Evolutionary conservation across 1,284 basidiomycete genomes (phyloP), one percentile per base, ranked within the genome.

Genomic region (Porodaedalea pini): DNA sequence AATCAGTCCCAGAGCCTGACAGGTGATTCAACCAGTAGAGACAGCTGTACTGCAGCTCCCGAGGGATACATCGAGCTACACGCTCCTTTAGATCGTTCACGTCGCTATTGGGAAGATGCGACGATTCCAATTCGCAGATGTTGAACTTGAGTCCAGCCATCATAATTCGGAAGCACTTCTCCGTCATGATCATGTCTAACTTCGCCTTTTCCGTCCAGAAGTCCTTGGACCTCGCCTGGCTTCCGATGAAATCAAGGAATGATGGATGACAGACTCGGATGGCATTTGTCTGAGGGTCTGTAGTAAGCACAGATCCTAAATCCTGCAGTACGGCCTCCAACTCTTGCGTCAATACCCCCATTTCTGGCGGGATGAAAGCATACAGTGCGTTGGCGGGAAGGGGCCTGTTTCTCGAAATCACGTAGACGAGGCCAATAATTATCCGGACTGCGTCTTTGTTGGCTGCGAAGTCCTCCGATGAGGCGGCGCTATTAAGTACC

Each of bases 141-240:
- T 43, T 43, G 41, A 43, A 43, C 47, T 65, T 60, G 19, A 70
- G 62, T 11, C 67, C 63, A 44, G 6, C 15, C 6, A 67, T 57
- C 66, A 75, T 69, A 19, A 66, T 54, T 3, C 55, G 48, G 5
- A 74, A 57, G 10, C 65, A 68, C 0, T 65, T 57, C 1, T 57
- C 25, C 2, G 68, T 61, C 15, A 72, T 62, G 6, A 55, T 52
- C 4, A 39, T 49, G 19, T 66, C 61, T 4, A 59, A 56, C 4
- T 23, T 27, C 0, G n/a, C n/a, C 2, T 31, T 51, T 7, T 65
- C 62, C 25, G 70, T 66, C n/a, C 62, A 48, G 50, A 67, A 72
- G 2, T 1, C 7, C 4, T 5, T 3, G 7, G 49, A 39, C 17
- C 25, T 25, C 25, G 3, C 19, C n/a, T 47, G 13, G 15, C 53